Evolutionary conservation across 2,329 filamentous ascomycete genomes (phyloP).

Genomic region (Alternaria hordeiaustralica): DNA sequence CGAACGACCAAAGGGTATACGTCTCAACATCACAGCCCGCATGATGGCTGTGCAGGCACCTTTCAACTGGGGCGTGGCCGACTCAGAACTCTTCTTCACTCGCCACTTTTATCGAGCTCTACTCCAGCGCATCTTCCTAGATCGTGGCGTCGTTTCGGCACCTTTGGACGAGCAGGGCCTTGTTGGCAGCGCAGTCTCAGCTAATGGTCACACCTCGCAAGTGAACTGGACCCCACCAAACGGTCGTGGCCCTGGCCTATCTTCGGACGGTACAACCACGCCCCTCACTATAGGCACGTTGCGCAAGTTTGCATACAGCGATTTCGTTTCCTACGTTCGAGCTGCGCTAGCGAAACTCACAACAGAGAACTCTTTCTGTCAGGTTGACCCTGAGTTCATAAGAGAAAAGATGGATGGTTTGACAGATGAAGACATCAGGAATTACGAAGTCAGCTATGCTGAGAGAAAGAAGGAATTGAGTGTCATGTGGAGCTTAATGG

Average conservation of each 20-base stretch:
- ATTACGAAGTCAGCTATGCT: constrained; percentile 71
- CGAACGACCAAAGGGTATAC: constrained; percentile 62
- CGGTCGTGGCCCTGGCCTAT: constrained; percentile 58
- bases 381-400: constrained; percentile 58
- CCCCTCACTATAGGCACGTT: constrained; percentile 88
- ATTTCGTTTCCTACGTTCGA: constrained; percentile 77
- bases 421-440: constrained; percentile 75
- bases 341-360: constrained; percentile 79
- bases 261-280: constrained; percentile 64
- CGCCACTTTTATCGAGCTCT: constrained; percentile 92
- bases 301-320: constrained; percentile 77
- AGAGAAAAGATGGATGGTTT: constrained; percentile 69
- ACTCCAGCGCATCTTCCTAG: constrained; percentile 89
- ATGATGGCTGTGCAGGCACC: constrained; percentile 99
- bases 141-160: constrained; percentile 76
- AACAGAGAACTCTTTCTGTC: constrained; percentile 42
- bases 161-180: constrained; percentile 43
- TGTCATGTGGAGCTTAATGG: constrained; percentile 93
- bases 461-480: constrained; percentile 80
- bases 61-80: constrained; percentile 82
- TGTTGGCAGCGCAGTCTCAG: constrained; percentile 49
- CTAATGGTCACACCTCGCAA: constrained; percentile 41
- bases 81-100: constrained; percentile 88
- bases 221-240: constrained; percentile 45
- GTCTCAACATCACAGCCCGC: constrained; percentile 92